These are phyloP conservation scores for Phlebiopsis gigantea DNA, from an alignment of 768 basidiomycete species.

Conservation along the genomic window DNA sequence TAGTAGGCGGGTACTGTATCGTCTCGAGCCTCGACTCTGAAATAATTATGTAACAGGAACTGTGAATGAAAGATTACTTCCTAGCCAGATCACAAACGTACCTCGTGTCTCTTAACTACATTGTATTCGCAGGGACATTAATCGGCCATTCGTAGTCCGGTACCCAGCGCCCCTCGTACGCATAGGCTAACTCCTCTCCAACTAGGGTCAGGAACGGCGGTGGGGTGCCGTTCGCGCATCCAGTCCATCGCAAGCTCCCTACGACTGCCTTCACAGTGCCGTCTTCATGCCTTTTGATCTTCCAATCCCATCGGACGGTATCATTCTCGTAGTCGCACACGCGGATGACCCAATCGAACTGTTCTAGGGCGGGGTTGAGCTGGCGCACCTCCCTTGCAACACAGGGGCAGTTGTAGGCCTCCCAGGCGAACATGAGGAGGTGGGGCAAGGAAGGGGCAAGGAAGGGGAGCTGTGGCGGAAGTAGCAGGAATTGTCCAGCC, in stretches of 20 bases:
- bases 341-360: conserved; percentile 4
- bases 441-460: no score
- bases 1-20: no score
- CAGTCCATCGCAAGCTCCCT: background rate
- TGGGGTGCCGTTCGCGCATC: background rate
- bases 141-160: no score
- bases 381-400: conserved; percentile 2
- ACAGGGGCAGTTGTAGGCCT: background rate
- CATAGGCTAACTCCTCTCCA: background rate
- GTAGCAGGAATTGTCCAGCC: no score
- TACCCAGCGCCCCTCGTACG: no score
- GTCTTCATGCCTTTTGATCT: background rate
- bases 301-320: background rate
- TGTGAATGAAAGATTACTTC: no score
- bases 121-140: no score
- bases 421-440: conserved; percentile 3
- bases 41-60: no score
- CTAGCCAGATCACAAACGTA: no score
- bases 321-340: background rate
- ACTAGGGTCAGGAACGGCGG: background rate
- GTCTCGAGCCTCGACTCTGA: no score
- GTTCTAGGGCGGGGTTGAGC: background rate
- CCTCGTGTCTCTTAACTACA: no score
- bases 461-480: no score
- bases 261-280: background rate